These are phyloP conservation scores for Aspergillus floridensis DNA, from an alignment of 2,329 filamentous ascomycete genomes.

Conservation along the genomic window DNA sequence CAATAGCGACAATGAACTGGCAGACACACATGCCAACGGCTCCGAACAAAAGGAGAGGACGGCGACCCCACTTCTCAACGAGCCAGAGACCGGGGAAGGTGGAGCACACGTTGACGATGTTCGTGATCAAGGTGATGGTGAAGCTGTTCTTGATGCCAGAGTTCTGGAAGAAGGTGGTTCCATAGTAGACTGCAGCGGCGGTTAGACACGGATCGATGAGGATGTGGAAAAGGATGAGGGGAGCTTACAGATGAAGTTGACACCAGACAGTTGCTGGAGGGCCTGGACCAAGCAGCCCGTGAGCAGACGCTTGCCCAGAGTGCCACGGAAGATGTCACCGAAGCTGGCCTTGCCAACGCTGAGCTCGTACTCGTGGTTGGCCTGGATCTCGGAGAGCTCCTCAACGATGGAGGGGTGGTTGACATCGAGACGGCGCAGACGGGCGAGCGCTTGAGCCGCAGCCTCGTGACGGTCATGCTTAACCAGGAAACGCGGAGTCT, in stretches of 20 bases:
- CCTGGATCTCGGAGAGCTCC: constrained; percentile 79
- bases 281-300: constrained; percentile 42
- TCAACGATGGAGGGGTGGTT: constrained; percentile 67
- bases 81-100: constrained; percentile 50
- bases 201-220: constrained; percentile 13
- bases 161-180: constrained; percentile 41
- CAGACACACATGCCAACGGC: constrained; percentile 47
- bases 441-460: constrained; percentile 61
- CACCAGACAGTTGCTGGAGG: constrained; percentile 42
- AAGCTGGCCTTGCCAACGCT: constrained; percentile 37
- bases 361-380: constrained; percentile 83
- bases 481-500: constrained; percentile 80
- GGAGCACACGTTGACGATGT: constrained; percentile 48
- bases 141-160: constrained; percentile 45
- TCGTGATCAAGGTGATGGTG: constrained; percentile 49
- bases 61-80: constrained; percentile 50
- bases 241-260: constrained; percentile 44
- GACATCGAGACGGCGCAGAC: constrained; percentile 67
- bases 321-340: constrained; percentile 35
- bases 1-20: constrained; percentile 50
- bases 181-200: constrained; percentile 34
- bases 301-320: constrained; percentile 38
- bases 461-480: constrained; percentile 67
- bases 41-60: constrained; percentile 48
- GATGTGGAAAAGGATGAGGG: background rate